Conservation (phyloP, 2,329 filamentous ascomycete genomes). For the Aspergillus fumigatiaffinis region DNA sequence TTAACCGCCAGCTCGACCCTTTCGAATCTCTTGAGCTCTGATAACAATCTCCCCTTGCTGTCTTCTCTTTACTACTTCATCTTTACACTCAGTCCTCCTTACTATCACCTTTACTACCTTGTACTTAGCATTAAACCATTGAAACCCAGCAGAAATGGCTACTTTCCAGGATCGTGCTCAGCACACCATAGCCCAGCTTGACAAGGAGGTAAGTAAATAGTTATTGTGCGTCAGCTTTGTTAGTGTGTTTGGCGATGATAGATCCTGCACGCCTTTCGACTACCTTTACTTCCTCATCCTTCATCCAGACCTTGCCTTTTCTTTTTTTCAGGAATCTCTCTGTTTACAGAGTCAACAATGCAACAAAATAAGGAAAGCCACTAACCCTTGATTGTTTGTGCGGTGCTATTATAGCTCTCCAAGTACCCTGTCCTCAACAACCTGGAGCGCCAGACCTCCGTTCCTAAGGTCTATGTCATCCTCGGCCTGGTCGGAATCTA, state of each 20-base stretch:
- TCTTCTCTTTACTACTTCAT: constrained; percentile 3
- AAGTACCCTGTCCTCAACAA: constrained; percentile 65
- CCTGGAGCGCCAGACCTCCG: constrained; percentile 64
- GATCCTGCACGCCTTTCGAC: not conserved
- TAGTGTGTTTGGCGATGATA: constrained; percentile 12
- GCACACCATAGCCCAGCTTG: constrained; percentile 63
- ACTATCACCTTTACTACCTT: not conserved
- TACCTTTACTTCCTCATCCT: not conserved
- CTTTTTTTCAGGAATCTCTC: constrained; percentile 1
- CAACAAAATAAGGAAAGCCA: not conserved
- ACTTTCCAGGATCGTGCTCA: constrained; percentile 60
- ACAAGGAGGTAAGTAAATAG: constrained; percentile 58
- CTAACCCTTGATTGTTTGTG: not conserved
- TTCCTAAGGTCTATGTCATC: constrained; percentile 65
- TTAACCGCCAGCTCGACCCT: constrained; percentile 17
- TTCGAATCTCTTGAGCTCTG: constrained; percentile 1
- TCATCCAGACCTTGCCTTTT: not conserved
- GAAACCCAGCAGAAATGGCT: constrained; percentile 27
- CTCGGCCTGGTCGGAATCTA: constrained; percentile 62
- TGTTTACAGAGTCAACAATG: not conserved
- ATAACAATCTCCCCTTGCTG: constrained; percentile 7
- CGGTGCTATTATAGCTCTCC: constrained; percentile 51
- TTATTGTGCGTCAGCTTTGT: constrained; percentile 21
- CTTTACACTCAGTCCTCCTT: not conserved
- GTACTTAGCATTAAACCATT: constrained; percentile 1